Evolutionary conservation across 1,284 basidiomycete genomes (phyloP).

Genomic region (Sporisorium scitamineum): DNA sequence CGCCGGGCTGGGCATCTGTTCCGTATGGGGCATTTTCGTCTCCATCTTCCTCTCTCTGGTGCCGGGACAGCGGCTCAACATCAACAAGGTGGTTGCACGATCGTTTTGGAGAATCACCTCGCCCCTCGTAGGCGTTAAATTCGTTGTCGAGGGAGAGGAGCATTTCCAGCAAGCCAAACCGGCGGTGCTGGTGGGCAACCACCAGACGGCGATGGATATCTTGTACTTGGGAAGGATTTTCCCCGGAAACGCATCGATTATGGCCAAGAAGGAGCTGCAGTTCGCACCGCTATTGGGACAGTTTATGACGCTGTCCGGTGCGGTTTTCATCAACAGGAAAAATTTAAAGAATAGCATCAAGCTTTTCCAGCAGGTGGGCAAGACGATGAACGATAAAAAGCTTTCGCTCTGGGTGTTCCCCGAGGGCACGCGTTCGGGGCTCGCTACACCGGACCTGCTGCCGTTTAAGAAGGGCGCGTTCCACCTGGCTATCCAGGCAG

Average conservation of each 20-base stretch:
- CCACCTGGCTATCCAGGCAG: conserved; percentile 90
- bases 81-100: conserved; percentile 86
- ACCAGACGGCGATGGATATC: conserved; percentile 75
- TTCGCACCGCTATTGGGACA: conserved; percentile 88
- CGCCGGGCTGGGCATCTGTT: conserved; percentile 79
- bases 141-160: conserved; percentile 88
- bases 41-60: conserved; percentile 78
- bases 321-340: conserved; percentile 91
- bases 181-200: conserved; percentile 86
- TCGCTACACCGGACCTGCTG: conserved; percentile 70
- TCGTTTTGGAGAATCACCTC: conserved; percentile 82
- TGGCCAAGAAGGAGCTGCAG: conserved; percentile 92
- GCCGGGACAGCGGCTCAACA: conserved; percentile 81
- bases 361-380: conserved; percentile 82
- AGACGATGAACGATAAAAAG: conserved; percentile 80
- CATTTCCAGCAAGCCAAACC: conserved; percentile 76
- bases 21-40: conserved; percentile 80
- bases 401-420: conserved; percentile 70
- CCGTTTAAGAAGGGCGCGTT: conserved; percentile 99
- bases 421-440: conserved; percentile 72
- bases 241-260: conserved; percentile 84
- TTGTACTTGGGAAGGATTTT: conserved; percentile 85
- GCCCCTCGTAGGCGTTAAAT: conserved; percentile 77
- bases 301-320: conserved; percentile 88
- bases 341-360: conserved; percentile 81